These are phyloP conservation scores for Chalara sp. DNA, from an alignment of 2,329 filamentous ascomycete genomes.

Conservation along the genomic window DNA sequence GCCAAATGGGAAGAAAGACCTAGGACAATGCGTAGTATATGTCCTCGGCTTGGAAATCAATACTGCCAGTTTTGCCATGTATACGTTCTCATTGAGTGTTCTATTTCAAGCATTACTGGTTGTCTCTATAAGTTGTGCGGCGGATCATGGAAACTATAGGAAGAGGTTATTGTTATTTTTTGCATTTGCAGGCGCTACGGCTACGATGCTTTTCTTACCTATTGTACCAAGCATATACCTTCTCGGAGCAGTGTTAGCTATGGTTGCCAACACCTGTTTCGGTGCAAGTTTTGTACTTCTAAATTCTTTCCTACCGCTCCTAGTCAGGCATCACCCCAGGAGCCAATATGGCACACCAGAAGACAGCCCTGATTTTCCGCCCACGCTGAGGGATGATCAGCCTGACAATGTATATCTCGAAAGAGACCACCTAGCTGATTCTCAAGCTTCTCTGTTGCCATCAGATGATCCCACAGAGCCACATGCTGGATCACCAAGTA, in stretches of 20 bases:
- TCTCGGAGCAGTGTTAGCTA: slow-evolving; percentile 74
- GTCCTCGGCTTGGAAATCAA: slow-evolving; percentile 83
- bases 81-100: slow-evolving; percentile 92
- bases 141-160: slow-evolving; percentile 87
- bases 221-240: slow-evolving; percentile 71
- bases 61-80: slow-evolving; percentile 95
- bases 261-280: slow-evolving; percentile 89
- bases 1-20: slow-evolving; percentile 24
- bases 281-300: slow-evolving; percentile 91
- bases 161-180: slow-evolving; percentile 85
- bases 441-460: slow-evolving; percentile 41
- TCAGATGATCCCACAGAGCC: slow-evolving; percentile 11
- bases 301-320: slow-evolving; percentile 87
- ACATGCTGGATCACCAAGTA: slow-evolving; percentile 38
- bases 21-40: slow-evolving; percentile 73
- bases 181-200: slow-evolving; percentile 70
- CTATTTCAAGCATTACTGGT: slow-evolving; percentile 83
- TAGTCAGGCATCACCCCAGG: slow-evolving; percentile 73
- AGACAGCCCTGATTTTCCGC: slow-evolving; percentile 17
- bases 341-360: slow-evolving; percentile 21
- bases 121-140: slow-evolving; percentile 92
- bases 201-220: slow-evolving; percentile 84
- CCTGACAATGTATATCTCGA: slow-evolving; percentile 11
- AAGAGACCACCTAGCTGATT: slow-evolving; percentile 27
- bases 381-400: slow-evolving; percentile 13